These are phyloP conservation scores for Chaetomiaceae sp. DNA, from an alignment of 2,329 filamentous ascomycete genomes.

Conservation along the genomic window DNA sequence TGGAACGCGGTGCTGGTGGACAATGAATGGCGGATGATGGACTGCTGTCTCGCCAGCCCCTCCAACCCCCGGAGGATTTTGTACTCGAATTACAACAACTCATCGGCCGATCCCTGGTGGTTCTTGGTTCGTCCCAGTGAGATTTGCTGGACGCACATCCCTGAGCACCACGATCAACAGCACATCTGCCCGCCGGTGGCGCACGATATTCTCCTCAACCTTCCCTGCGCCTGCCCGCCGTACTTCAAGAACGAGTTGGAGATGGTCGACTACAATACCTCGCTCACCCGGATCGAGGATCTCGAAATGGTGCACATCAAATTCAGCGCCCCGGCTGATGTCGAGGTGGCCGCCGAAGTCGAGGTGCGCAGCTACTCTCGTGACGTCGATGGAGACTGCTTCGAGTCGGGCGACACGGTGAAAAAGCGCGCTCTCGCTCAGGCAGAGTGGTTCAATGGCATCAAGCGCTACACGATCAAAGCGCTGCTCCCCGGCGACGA, in stretches of 20 bases:
- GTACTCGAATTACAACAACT: slow-evolving; percentile 68
- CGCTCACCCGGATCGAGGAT: slow-evolving; percentile 77
- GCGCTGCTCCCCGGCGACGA: slow-evolving; percentile 88
- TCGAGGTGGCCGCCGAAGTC: slow-evolving; percentile 89
- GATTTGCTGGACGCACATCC: slow-evolving; percentile 93
- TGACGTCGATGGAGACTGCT: slow-evolving; percentile 85
- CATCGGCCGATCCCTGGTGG: slow-evolving; percentile 81
- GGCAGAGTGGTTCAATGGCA: slow-evolving; percentile 81
- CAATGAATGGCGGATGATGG: slow-evolving; percentile 93
- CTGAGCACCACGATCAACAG: slow-evolving; percentile 80
- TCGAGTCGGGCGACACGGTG: slow-evolving; percentile 83
- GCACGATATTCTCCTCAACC: slow-evolving; percentile 76
- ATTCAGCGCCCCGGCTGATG: slow-evolving; percentile 79
- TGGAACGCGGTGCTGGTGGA: slow-evolving; percentile 96
- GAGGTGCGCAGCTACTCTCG: slow-evolving; percentile 75
- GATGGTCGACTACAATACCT: slow-evolving; percentile 87
- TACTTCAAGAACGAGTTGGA: slow-evolving; percentile 81
- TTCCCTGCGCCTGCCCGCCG: slow-evolving; percentile 79
- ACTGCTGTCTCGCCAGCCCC: slow-evolving; percentile 85
- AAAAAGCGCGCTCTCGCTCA: slow-evolving; percentile 85
- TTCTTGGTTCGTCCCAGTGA: slow-evolving; percentile 87
- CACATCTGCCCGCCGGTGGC: slow-evolving; percentile 87
- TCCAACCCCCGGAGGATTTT: slow-evolving; percentile 75
- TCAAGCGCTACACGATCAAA: slow-evolving; percentile 91
- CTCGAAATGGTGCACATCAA: slow-evolving; percentile 90